Evolutionary conservation across 345 rosid genomes (phyloP).

Genomic region (Microcos paniculata): DNA sequence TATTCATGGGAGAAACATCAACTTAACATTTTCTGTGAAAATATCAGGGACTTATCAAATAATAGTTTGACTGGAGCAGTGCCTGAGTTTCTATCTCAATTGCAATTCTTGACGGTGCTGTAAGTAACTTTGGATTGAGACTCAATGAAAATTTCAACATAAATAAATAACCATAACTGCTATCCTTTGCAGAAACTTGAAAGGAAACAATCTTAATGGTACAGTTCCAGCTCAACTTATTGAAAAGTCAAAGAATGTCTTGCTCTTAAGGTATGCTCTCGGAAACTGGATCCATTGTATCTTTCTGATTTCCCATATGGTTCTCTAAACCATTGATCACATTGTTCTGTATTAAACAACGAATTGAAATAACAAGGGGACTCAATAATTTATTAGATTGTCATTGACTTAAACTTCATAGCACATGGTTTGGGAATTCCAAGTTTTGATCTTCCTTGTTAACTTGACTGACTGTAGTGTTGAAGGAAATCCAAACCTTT

Average conservation of each 20-base stretch:
- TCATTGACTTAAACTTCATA: neutral
- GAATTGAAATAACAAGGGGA: neutral
- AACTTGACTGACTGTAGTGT: conserved; percentile 10
- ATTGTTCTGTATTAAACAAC: neutral
- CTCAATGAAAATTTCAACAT: neutral
- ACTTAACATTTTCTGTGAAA: neutral
- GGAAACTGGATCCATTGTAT: neutral
- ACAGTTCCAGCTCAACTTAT: conserved; percentile 20
- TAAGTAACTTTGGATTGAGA: conserved; percentile 8
- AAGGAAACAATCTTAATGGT: conserved; percentile 24
- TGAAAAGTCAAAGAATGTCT: conserved; percentile 12
- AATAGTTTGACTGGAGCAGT: conserved; percentile 26
- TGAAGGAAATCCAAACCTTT: conserved; percentile 30
- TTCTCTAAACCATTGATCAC: neutral
- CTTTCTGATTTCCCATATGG: neutral
- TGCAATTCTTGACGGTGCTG: conserved; percentile 23
- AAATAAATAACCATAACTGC: neutral
- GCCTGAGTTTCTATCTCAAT: conserved; percentile 25
- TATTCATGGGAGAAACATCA: neutral
- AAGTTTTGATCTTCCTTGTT: neutral
- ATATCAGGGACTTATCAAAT: conserved; percentile 30
- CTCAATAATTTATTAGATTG: neutral
- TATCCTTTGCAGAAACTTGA: conserved; percentile 7
- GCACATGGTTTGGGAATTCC: neutral
- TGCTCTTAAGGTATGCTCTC: conserved; percentile 15